Conservation (phyloP, 768 basidiomycete species). For the Neoboletus subvelutipes region DNA sequence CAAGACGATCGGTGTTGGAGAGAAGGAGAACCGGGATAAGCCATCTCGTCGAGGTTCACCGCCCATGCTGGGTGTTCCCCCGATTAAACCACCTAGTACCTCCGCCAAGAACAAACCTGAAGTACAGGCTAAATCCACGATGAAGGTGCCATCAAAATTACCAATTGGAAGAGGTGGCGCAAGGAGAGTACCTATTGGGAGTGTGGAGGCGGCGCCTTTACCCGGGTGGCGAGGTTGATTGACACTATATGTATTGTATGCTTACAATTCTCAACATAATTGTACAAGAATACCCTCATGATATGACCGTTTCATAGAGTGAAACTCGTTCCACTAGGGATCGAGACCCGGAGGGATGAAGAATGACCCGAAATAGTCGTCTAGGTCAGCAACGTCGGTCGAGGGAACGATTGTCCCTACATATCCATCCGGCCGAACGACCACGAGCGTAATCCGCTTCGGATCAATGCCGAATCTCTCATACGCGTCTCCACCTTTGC, state of each 20-base stretch:
- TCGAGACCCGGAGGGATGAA: slow-evolving; percentile 23
- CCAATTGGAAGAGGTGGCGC: slow-evolving; percentile 48
- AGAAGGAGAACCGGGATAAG: slow-evolving; percentile 39
- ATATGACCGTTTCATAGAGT: not conserved
- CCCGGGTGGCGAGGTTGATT: slow-evolving; percentile 50
- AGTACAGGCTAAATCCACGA: slow-evolving; percentile 4
- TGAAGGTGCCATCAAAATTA: slow-evolving; percentile 30
- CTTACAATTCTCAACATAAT: slow-evolving; percentile 17
- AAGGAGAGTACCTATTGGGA: slow-evolving; percentile 65
- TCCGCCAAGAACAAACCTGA: slow-evolving; percentile 15
- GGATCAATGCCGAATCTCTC: slow-evolving; percentile 34
- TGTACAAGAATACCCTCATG: slow-evolving; percentile 23
- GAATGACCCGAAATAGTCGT: slow-evolving; percentile 51
- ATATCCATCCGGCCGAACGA: slow-evolving; percentile 43
- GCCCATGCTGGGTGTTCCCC: slow-evolving; percentile 15
- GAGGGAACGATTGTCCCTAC: slow-evolving; percentile 37
- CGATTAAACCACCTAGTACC: slow-evolving; percentile 19
- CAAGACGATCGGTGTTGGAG: slow-evolving; percentile 30
- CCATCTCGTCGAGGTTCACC: slow-evolving; percentile 31
- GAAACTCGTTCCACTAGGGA: not conserved
- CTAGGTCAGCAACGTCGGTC: slow-evolving; percentile 33
- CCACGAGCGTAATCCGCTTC: slow-evolving; percentile 31
- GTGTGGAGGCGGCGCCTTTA: slow-evolving; percentile 56
- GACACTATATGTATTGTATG: slow-evolving; percentile 8
- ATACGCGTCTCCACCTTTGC: slow-evolving; percentile 35